A percentile compares a stretch with the other conserved stretches of the same genome.
These are phyloP conservation scores for Chara braunii DNA, from an alignment of 139 green algal genomes.

Conservation along the genomic window DNA sequence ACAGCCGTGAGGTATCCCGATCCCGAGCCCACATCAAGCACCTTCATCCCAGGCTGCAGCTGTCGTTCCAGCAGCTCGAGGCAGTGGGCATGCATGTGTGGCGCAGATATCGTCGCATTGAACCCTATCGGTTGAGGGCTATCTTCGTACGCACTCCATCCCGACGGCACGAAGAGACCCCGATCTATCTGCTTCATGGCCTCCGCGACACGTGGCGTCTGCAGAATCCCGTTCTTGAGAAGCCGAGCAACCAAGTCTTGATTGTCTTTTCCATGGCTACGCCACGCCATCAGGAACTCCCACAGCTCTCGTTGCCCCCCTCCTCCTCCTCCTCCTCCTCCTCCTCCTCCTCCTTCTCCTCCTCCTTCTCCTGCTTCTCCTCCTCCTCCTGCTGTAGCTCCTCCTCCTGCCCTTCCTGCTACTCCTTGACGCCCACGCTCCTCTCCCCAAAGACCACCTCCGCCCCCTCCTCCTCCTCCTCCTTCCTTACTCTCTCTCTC, in stretches of 20 bases:
- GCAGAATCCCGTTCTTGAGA: constrained; percentile 25
- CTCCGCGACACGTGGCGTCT: not conserved
- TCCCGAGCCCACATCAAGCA: constrained; percentile 82
- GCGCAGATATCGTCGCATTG: constrained; percentile 75
- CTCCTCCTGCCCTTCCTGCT: too few relatives aligned
- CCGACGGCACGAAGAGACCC: constrained; percentile 16
- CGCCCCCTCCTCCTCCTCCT: too few relatives aligned
- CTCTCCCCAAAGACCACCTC: too few relatives aligned
- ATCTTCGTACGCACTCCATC: constrained; percentile 28
- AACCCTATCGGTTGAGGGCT: constrained; percentile 38
- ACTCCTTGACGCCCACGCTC: too few relatives aligned
- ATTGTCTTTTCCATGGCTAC: constrained; percentile 28
- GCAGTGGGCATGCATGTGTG: constrained; percentile 90
- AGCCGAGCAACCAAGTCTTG: constrained; percentile 13
- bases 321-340: too few relatives aligned
- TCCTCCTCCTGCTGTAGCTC: too few relatives aligned
- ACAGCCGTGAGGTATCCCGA: constrained; percentile 65
- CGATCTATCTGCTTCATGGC: constrained; percentile 44
- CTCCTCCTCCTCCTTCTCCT: too few relatives aligned
- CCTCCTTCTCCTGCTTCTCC: too few relatives aligned
- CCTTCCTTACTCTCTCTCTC: too few relatives aligned
- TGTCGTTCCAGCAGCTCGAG: constrained; percentile 69
- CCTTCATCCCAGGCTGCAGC: constrained; percentile 53
- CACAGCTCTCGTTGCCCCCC: too few relatives aligned
- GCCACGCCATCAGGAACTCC: constrained; percentile 32